Conservation (phyloP, 148 eudicot species). For the Rhododendron ferrugineum region DNA sequence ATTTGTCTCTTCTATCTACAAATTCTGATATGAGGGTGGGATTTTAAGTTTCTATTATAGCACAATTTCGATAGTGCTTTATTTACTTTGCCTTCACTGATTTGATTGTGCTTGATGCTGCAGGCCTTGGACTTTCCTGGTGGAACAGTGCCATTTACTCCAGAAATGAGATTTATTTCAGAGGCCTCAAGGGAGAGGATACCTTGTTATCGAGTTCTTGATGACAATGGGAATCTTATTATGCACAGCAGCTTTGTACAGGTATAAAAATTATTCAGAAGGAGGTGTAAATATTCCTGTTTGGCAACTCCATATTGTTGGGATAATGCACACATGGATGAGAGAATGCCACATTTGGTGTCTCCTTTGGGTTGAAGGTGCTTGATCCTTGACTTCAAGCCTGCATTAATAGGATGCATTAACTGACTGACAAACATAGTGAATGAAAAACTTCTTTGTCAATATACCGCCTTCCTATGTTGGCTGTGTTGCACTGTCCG, state of each 20-base stretch:
- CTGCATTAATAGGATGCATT: neutral
- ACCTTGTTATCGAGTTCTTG: constrained; percentile 76
- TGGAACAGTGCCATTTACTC: constrained; percentile 63
- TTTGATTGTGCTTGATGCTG: neutral
- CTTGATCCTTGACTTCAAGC: neutral
- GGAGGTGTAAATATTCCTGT: neutral
- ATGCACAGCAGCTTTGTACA: constrained; percentile 19
- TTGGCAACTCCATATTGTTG: neutral
- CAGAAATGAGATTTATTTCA: constrained; percentile 52
- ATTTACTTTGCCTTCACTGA: neutral
- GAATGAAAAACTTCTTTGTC: neutral
- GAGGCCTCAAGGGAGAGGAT: constrained; percentile 44
- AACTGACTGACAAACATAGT: neutral
- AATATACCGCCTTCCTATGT: neutral
- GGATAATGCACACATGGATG: neutral
- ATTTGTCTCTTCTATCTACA: neutral
- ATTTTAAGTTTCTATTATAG: neutral
- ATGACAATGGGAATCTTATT: constrained; percentile 38
- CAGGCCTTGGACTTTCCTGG: constrained; percentile 77
- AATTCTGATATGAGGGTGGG: neutral
- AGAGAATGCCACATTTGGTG: neutral
- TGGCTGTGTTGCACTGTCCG: too few species aligned
- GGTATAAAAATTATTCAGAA: constrained; percentile 19
- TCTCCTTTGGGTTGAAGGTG: neutral
- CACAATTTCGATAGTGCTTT: neutral